Base-by-base conservation (phyloP, 805 yeast species). In the Debaryomyces castellii region DNA sequence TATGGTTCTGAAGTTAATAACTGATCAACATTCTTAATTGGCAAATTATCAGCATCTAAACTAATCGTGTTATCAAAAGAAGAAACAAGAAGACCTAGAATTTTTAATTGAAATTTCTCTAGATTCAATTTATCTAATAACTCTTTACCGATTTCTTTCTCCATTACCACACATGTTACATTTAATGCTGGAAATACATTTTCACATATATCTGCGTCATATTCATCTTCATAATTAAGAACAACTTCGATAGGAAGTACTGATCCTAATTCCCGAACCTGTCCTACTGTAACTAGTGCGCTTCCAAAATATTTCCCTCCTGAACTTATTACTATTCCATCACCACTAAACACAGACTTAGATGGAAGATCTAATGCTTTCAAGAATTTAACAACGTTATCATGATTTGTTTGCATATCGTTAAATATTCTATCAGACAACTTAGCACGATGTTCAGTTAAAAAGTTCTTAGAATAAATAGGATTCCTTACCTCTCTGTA, bases 241-340 rank as follows among this genome's bases (percentile, higher is more conserved):
- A 69, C 53, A 10, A 69, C 53, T 49, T 69, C 73, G 17, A 69
- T 58, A 5, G 74, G 74, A 35, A 68, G 55, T 39, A 50, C 46
- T 21, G 66, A 62, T 4, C 71, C 73, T 42, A 50, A 41, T 39
- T 64, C 67, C 39, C 71, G 50, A 7, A 67, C 39, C 41, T 67
- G 71, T 3, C 57, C 56, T 9, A 67, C 51, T 17, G 58, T 51
- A 1, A 67, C 59, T 28, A 69, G 50, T 1, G 70, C 67, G 1
- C 63, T 55, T 2, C 63, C 63, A 20, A 67, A 45, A 44, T 54
- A 53, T 14, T 49, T 46, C 5, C 63, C 60, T 10, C 66, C 63
- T 7, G 64, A 64, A 17, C 62, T 57, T 14, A 70, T 55, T 5
- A 68, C 67, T 24, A 70, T 67, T 5, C 75, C 75, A 18, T 59